Evolutionary conservation across 192 early-diverging fungal genomes (phyloP).

Genomic region (Chytriomyces sp.): DNA sequence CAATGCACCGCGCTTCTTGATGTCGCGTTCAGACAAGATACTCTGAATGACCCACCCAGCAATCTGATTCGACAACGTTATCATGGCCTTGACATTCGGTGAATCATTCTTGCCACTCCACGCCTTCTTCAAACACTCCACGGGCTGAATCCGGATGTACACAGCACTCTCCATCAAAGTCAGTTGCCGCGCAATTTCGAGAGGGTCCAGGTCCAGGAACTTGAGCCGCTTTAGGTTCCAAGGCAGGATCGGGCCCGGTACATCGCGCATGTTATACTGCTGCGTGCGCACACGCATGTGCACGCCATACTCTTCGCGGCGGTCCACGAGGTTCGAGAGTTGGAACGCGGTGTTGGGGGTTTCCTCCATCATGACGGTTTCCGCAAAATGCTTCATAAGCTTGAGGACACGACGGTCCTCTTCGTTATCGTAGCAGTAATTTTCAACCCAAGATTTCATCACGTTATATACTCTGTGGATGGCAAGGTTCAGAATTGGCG

Average conservation of each 20-base stretch:
- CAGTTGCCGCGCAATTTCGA: constrained; percentile 93
- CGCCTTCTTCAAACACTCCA: constrained; percentile 89
- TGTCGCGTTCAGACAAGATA: constrained; percentile 72
- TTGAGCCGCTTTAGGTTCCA: constrained; percentile 75
- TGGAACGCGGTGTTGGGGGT: constrained; percentile 58
- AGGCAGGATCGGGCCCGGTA: constrained; percentile 80
- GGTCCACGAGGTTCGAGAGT: constrained; percentile 78
- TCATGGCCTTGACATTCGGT: constrained; percentile 85
- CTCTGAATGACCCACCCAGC: constrained; percentile 86
- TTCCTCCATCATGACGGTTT: constrained; percentile 57
- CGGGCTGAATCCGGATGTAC: constrained; percentile 80
- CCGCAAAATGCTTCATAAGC: constrained; percentile 74
- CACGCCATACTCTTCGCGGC: constrained; percentile 58
- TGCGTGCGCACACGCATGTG: constrained; percentile 15
- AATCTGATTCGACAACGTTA: constrained; percentile 80
- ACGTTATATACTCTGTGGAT: constrained; percentile 79
- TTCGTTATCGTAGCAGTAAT: constrained; percentile 78
- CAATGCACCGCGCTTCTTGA: constrained; percentile 46
- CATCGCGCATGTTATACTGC: constrained; percentile 22
- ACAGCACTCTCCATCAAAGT: constrained; percentile 88
- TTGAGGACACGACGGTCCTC: constrained; percentile 67
- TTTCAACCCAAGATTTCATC: constrained; percentile 96
- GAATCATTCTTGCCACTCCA: constrained; percentile 75
- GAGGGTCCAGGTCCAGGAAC: constrained; percentile 86
- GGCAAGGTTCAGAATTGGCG: not conserved